Base-by-base conservation (phyloP, 192 early-diverging fungal species). In the Coemansia sp. region DNA sequence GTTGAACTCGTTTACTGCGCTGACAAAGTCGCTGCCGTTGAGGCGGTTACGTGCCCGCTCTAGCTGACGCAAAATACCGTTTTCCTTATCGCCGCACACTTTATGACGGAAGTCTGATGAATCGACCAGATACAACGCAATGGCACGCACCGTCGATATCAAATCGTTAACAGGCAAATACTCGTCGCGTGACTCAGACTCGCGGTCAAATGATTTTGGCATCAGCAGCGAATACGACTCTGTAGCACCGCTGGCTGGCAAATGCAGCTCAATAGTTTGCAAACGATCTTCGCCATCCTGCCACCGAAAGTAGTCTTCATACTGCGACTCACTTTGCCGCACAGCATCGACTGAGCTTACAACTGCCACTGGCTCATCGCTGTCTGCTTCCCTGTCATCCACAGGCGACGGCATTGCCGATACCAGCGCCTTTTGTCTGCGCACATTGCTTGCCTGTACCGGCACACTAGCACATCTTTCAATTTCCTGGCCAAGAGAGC, bases 121-220 rank as follows among this genome's bases (percentile, higher is more conserved):
- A 7, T 75, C 66, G 9, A 85, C 65, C 4, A 91, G 75, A 44
- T 89, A 72, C 31, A 81, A 75, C 21, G 85, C 86, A n/a, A 95
- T 90, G 14, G 82, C 66, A 25, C 81, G 76, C 25, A 87, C 85
- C 0, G 93, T 93, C 8, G 72, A 62, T 40, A 92, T 80, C 7
- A 98, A 64, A 57, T 98, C 94, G n/a, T 83, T 82, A 7, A 92
- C 80, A 3, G 96, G 96, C 72, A 88, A 81, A 65, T 93, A 95
- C 68, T 94, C 93, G 62, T 91, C 84, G 5, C 59, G 74, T 25
- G 59, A 50, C 50, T 76, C 74, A n/a, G 64, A 36, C 14, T 81
- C 78, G 34, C 72, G 69, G 15, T 75, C 74, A 51, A 57, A 68
- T 7, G 63, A 60, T n/a, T 60, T 70, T 28, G 78, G 73, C 70